phyloP scores from a whole-genome alignment of 2,329 filamentous ascomycete genomes.

The Colletotrichum sp. region DNA sequence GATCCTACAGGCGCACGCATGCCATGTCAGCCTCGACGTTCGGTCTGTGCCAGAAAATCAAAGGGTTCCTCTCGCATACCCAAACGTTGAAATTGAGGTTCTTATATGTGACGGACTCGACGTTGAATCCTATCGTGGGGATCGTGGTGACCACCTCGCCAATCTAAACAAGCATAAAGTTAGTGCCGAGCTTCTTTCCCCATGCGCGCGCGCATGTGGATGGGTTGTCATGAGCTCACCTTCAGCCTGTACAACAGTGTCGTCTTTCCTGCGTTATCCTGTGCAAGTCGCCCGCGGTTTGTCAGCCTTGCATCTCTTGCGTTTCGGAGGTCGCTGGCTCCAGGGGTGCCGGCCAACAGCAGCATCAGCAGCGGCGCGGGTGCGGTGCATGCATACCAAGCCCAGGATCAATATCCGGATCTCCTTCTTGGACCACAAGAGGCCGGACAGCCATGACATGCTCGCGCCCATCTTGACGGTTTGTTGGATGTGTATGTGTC shows the following conservation, averaged over 20 bases:
- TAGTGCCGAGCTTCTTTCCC: slow-evolving; percentile 1
- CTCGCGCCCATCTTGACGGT: slow-evolving; percentile 63
- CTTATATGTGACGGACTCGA: slow-evolving; percentile 97
- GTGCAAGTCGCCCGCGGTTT: slow-evolving; percentile 14
- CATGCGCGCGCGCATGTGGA: background rate
- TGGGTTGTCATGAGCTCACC: slow-evolving; percentile 50
- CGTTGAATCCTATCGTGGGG: slow-evolving; percentile 99
- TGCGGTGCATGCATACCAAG: slow-evolving; percentile 67
- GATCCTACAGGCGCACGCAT: slow-evolving; percentile 61
- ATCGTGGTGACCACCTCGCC: slow-evolving; percentile 99
- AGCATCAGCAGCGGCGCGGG: background rate
- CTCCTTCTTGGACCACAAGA: slow-evolving; percentile 95
- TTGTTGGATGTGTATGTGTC: background rate
- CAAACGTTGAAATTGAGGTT: slow-evolving; percentile 99
- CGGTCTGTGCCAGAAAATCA: background rate
- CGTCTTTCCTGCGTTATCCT: slow-evolving; percentile 99
- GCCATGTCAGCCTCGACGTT: slow-evolving; percentile 24
- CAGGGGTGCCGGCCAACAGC: background rate
- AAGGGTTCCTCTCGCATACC: slow-evolving; percentile 60
- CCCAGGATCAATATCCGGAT: slow-evolving; percentile 95
- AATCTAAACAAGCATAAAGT: slow-evolving; percentile 63
- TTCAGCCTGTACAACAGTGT: slow-evolving; percentile 96
- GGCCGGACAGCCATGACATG: slow-evolving; percentile 72
- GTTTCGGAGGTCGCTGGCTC: background rate
- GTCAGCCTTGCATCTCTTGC: background rate